phyloP scores from a whole-genome alignment of 371 early-diverging fungal species.

The Blakeslea trispora region DNA sequence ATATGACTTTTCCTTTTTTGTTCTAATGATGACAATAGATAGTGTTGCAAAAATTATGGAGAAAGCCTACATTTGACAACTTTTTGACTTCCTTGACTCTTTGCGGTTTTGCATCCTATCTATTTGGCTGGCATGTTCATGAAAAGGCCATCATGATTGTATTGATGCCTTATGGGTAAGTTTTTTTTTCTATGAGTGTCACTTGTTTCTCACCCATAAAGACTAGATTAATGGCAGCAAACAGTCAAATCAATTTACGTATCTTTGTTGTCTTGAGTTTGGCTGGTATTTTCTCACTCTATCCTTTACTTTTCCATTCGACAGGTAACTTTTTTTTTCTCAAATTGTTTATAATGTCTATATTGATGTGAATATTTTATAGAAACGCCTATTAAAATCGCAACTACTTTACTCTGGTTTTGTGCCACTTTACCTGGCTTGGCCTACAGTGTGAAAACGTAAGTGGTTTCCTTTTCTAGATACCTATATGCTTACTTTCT shows the following conservation, averaged over 20 bases:
- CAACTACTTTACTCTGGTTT: slow-evolving; percentile 59
- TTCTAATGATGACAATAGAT: too few species aligned
- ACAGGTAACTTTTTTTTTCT: slow-evolving; percentile 63
- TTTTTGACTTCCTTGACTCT: slow-evolving; percentile 77
- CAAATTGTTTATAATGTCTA: too few species aligned
- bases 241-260: slow-evolving; percentile 52
- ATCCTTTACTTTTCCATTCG: slow-evolving; percentile 84
- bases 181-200: not conserved
- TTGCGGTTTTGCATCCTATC: slow-evolving; percentile 85
- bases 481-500: not conserved
- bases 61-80: slow-evolving; percentile 64
- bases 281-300: slow-evolving; percentile 78
- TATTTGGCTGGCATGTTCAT: slow-evolving; percentile 98
- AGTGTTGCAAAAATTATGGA: slow-evolving; percentile 60
- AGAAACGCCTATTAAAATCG: slow-evolving; percentile 70
- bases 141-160: slow-evolving; percentile 94
- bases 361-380: too few species aligned
- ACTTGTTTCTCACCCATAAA: slow-evolving; percentile 14
- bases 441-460: slow-evolving; percentile 47
- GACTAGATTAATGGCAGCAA: slow-evolving; percentile 47
- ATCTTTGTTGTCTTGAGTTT: slow-evolving; percentile 67
- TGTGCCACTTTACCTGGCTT: slow-evolving; percentile 52
- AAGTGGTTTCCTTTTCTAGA: slow-evolving; percentile 5
- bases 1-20: too few species aligned
- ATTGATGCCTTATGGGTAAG: slow-evolving; percentile 75